These are phyloP conservation scores for Colletotrichum agaves DNA, from an alignment of 2,329 filamentous ascomycete species.

Conservation along the genomic window DNA sequence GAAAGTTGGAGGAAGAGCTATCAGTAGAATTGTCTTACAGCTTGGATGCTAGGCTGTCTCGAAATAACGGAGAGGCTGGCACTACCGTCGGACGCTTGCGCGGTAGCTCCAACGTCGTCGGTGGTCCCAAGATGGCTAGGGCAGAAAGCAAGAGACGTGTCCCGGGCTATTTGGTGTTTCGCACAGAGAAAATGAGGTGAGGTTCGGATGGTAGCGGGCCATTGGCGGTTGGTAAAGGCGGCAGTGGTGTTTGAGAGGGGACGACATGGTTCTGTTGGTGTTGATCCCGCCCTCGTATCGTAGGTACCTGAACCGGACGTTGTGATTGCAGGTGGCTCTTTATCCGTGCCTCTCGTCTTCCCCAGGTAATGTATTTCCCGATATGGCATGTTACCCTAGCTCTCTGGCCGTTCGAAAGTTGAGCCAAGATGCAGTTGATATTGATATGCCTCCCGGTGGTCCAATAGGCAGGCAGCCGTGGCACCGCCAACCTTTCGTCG, in stretches of 20 bases:
- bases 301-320: not conserved
- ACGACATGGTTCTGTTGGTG: not conserved
- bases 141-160: slow-evolving; percentile 9
- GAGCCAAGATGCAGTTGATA: not conserved
- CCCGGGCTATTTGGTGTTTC: not conserved
- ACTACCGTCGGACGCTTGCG: slow-evolving; percentile 35
- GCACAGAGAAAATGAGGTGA: slow-evolving; percentile 9
- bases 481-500: not conserved
- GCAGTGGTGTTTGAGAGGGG: not conserved
- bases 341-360: not conserved
- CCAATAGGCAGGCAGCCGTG: not conserved
- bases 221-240: not conserved
- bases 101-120: slow-evolving; percentile 36
- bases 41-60: slow-evolving; percentile 27
- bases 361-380: slow-evolving; percentile 2
- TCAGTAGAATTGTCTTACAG: slow-evolving; percentile 11
- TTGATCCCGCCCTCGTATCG: not conserved
- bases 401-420: not conserved
- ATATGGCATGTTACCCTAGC: slow-evolving; percentile 10
- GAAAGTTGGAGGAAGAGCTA: not conserved
- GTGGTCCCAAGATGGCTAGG: slow-evolving; percentile 2
- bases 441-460: slow-evolving; percentile 1
- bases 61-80: slow-evolving; percentile 33
- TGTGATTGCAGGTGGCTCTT: not conserved
- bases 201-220: not conserved